Base-by-base conservation (phyloP, 2,329 filamentous ascomycete species). In the Aspergillus sergii region DNA sequence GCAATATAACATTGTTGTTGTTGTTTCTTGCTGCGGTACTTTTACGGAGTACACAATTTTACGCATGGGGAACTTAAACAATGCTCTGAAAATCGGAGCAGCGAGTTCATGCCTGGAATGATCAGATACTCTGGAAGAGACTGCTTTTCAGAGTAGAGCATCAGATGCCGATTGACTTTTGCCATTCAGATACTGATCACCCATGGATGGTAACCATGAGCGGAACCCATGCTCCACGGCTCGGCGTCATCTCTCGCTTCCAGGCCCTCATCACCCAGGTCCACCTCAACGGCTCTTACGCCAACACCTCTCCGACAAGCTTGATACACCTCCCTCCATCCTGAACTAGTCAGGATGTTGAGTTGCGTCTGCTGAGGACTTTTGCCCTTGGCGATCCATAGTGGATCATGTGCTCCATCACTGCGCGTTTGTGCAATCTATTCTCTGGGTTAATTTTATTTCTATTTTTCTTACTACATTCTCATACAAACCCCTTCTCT, bases 191-290 rank as follows among this genome's bases (percentile, higher is more conserved):
- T 51, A 11, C 26, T 48, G 45, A 51, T 57, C 26, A 53, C 34
- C 65, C 63, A 65, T 65, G 59, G 57, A 50, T 59, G 46, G 55
- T 45, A 51, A 43, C 36, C 30, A n/a, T 60, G 50, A 54, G 63
- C 57, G 60, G 63, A 57, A 55, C 12, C 46, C 30, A 54, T 34
- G 63, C 68, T 69, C 69, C 70, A 72, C 69, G 65, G 56, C 62
- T 59, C 63, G 61, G 69, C 71, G 71, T 74, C 71, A 68, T 66
- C 65, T 67, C 69, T 66, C 63, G 63, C 68, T 67, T 74, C 71
- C 71, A 74, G 69, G 67, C 72, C 68, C 36, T 64, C 64, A 55
- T 59, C 63, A 61, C 43, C 67, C 63, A 63, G 57, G 57, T 53
- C 66, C 67, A 68, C 70, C 63, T 36, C 61, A 58, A 61, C 60